Evolutionary conservation across 768 basidiomycete genomes (phyloP).

Genomic region (Strobilomyces echinocephalus): DNA sequence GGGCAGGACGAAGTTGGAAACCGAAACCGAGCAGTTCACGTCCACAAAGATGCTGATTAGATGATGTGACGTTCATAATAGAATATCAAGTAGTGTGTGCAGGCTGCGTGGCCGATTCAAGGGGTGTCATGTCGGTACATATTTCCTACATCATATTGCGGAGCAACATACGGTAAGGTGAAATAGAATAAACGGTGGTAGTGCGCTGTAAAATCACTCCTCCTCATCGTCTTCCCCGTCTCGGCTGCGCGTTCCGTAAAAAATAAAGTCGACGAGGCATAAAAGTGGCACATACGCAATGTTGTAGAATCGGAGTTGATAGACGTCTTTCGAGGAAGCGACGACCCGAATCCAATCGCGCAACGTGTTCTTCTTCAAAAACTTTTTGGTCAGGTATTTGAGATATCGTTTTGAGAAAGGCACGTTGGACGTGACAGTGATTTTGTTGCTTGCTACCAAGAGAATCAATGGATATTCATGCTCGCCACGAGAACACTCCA

Average conservation of each 20-base stretch:
- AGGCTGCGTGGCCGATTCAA: neutral
- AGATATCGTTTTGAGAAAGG: conserved; percentile 96
- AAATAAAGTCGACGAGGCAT: neutral
- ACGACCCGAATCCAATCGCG: conserved; percentile 99
- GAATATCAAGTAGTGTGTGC: neutral
- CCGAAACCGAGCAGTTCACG: conserved; percentile 16
- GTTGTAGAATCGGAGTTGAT: conserved; percentile 94
- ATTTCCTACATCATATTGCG: conserved; percentile 8
- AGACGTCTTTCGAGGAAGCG: conserved; percentile 87
- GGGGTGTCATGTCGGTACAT: neutral
- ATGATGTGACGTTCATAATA: conserved; percentile 8
- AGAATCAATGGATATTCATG: conserved; percentile 1
- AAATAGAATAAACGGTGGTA: conserved; percentile 1
- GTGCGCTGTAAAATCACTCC: conserved; percentile 28
- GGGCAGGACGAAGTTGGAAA: conserved; percentile 44
- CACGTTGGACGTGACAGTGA: conserved; percentile 81
- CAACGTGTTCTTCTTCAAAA: conserved; percentile 94
- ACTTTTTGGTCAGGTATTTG: conserved; percentile 99
- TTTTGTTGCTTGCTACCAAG: conserved; percentile 63
- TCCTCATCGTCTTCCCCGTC: conserved; percentile 57
- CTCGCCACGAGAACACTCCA: conserved; percentile 30
- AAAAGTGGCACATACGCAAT: conserved; percentile 57
- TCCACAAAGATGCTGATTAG: conserved; percentile 15
- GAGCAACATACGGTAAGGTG: neutral
- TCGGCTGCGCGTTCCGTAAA: conserved; percentile 27